phyloP scores from a whole-genome alignment of 2,329 filamentous ascomycete species.

The Aureobasidium sp. region DNA sequence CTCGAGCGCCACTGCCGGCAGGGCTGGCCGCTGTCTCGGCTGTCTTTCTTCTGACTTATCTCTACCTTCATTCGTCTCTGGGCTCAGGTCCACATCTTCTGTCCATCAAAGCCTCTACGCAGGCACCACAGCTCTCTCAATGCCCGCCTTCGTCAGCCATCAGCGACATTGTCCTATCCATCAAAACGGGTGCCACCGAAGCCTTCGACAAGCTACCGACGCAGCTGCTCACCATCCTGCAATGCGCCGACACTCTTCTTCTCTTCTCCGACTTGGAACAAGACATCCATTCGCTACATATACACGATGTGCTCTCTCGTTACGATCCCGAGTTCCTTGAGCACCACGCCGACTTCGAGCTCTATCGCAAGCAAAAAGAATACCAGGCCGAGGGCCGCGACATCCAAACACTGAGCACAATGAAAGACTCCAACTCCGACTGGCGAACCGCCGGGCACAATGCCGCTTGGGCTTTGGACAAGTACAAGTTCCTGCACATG shows the following conservation, averaged over 20 bases:
- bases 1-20: neutral
- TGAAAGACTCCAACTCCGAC: conserved; percentile 15
- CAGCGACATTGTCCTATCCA: conserved; percentile 49
- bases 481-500: conserved; percentile 48
- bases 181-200: conserved; percentile 55
- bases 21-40: neutral
- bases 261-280: conserved; percentile 55
- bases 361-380: conserved; percentile 21
- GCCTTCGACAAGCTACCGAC: conserved; percentile 48
- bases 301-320: conserved; percentile 45
- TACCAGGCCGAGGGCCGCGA: conserved; percentile 20
- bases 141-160: conserved; percentile 23
- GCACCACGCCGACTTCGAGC: conserved; percentile 21
- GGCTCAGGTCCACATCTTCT: neutral
- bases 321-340: conserved; percentile 24
- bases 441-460: conserved; percentile 18
- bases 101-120: neutral
- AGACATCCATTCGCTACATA: conserved; percentile 42
- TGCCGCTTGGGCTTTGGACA: conserved; percentile 40
- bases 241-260: conserved; percentile 49
- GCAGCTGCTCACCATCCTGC: conserved; percentile 48
- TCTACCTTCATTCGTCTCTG: neutral
- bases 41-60: neutral
- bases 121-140: neutral
- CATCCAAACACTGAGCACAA: conserved; percentile 15